Conservation (phyloP, 495 filamentous ascomycete genomes). For the Aspergillus bertholletiae region DNA sequence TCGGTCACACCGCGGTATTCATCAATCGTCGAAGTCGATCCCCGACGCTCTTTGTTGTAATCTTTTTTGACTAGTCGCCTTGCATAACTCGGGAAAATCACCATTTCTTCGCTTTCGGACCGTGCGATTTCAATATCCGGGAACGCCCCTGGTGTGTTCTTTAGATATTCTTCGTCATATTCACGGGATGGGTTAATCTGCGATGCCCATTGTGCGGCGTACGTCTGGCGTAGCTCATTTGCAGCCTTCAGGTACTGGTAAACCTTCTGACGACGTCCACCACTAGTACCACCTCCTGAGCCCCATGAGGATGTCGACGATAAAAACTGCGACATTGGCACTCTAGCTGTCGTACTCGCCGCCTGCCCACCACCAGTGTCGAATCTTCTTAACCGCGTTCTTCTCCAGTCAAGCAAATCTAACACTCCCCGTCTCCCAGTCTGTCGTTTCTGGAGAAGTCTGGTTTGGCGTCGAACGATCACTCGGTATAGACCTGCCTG, state of each 20-base stretch:
- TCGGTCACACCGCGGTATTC: constrained; percentile 33
- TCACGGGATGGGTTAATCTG: constrained; percentile 45
- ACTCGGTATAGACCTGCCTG: constrained; percentile 75
- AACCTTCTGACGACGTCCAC: constrained; percentile 72
- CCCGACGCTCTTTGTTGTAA: constrained; percentile 12
- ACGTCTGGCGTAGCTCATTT: constrained; percentile 85
- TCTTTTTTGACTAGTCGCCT: constrained; percentile 50
- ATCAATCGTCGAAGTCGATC: constrained; percentile 36
- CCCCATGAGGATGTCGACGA: constrained; percentile 26
- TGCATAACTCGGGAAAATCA: constrained; percentile 90
- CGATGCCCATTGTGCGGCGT: constrained; percentile 54
- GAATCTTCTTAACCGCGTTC: constrained; percentile 37
- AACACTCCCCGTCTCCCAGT: constrained; percentile 39
- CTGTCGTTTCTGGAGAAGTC: constrained; percentile 35
- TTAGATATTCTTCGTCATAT: constrained; percentile 50
- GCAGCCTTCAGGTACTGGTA: constrained; percentile 85
- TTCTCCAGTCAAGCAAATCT: constrained; percentile 45
- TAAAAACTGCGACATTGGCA: constrained; percentile 39
- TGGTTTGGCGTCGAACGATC: constrained; percentile 60
- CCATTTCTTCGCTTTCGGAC: constrained; percentile 84
- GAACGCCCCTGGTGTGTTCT: constrained; percentile 70
- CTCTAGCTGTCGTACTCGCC: constrained; percentile 9
- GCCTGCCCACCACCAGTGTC: constrained; percentile 23
- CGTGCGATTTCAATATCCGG: constrained; percentile 76
- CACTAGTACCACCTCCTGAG: constrained; percentile 47